Evolutionary conservation across 345 rosid genomes (phyloP).

Genomic region (Salix suchowensis): DNA sequence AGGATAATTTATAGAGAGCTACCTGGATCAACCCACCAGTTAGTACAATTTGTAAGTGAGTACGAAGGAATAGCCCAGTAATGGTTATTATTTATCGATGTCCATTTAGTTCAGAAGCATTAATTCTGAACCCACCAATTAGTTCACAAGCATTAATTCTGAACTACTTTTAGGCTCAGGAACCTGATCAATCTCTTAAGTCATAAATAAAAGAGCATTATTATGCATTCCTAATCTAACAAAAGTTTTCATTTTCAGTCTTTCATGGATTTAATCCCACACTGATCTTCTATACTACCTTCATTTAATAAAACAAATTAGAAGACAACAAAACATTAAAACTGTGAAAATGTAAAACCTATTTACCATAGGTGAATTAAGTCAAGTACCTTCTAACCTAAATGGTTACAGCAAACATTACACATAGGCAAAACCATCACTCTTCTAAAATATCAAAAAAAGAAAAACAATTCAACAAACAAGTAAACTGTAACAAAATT

Average conservation of each 20-base stretch:
- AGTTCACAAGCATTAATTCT: not conserved
- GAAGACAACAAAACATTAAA: not conserved
- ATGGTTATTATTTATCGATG: not conserved
- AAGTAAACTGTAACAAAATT: not conserved
- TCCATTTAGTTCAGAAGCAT: not conserved
- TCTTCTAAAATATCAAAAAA: not conserved
- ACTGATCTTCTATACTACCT: not conserved
- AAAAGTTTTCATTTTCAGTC: not conserved
- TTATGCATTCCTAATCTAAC: not conserved
- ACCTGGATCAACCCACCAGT: too few relatives aligned
- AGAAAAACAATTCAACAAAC: not conserved
- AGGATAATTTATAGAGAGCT: not conserved
- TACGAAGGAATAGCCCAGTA: too few relatives aligned
- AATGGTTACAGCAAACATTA: constrained; percentile 1
- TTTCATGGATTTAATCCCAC: not conserved
- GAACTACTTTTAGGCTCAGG: not conserved
- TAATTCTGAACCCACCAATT: not conserved
- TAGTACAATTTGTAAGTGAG: too few relatives aligned
- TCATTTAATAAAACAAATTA: not conserved
- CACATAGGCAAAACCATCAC: not conserved
- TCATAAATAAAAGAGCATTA: not conserved
- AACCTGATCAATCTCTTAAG: not conserved
- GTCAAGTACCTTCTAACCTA: not conserved
- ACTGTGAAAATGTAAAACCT: not conserved
- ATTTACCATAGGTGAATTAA: not conserved